Percentiles rank a stretch among this genome's conserved stretches.
phyloP scores from a whole-genome alignment of 1,284 basidiomycete species.

The Fomitopsis betulina region DNA sequence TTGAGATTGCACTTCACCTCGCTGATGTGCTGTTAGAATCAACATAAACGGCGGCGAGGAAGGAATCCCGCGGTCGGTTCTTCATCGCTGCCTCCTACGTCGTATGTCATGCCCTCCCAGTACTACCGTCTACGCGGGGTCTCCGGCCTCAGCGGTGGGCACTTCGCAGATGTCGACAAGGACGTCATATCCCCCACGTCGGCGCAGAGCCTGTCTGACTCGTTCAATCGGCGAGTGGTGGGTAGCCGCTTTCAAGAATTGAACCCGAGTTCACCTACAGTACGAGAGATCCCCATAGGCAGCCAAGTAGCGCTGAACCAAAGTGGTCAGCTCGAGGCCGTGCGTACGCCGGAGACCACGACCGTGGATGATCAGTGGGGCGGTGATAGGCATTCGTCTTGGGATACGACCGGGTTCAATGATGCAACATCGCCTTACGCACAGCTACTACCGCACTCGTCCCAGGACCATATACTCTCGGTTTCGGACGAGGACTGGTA shows the following conservation, averaged over 20 bases:
- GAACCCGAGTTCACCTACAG: conserved; percentile 50
- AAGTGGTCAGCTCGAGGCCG: conserved; percentile 41
- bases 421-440: conserved; percentile 16
- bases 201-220: conserved; percentile 46
- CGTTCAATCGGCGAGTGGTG: conserved; percentile 55
- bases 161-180: conserved; percentile 38
- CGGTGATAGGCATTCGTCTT: conserved; percentile 45
- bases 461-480: conserved; percentile 21
- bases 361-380: conserved; percentile 43
- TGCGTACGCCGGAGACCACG: conserved; percentile 26
- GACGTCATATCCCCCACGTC: conserved; percentile 23
- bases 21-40: conserved; percentile 8
- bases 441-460: conserved; percentile 20
- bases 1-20: not conserved
- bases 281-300: conserved; percentile 58
- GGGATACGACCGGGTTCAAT: conserved; percentile 30
- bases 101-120: conserved; percentile 73
- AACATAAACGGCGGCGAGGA: conserved; percentile 36
- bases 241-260: conserved; percentile 72
- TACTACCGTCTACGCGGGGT: conserved; percentile 69
- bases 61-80: conserved; percentile 57
- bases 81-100: conserved; percentile 66
- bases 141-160: conserved; percentile 56
- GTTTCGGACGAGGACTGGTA: conserved; percentile 45
- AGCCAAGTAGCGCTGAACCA: conserved; percentile 54